Evolutionary conservation across 306 rosid species (phyloP).

Genomic region (Arachis stenosperma): DNA sequence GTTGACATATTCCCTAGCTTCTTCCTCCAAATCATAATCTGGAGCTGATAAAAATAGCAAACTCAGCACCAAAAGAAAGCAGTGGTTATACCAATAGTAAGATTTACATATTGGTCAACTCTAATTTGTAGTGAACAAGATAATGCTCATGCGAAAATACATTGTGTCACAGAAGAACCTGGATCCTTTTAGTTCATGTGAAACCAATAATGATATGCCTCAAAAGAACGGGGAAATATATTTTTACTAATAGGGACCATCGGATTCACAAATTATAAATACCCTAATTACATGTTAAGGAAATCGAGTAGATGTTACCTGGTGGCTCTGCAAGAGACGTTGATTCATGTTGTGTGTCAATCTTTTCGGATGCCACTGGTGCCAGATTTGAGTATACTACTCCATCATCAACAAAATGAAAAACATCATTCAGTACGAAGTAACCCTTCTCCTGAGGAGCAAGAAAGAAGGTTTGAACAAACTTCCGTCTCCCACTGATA

Average conservation of each 20-base stretch:
- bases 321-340: conserved; percentile 64
- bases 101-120: neutral
- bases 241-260: neutral
- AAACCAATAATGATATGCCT: neutral
- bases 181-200: neutral
- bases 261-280: conserved; percentile 3
- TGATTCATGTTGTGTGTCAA: conserved; percentile 62
- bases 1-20: conserved; percentile 71
- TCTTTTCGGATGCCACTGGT: conserved; percentile 51
- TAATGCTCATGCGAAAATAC: conserved; percentile 6
- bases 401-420: conserved; percentile 73
- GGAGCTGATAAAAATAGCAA: conserved; percentile 53
- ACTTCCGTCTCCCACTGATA: conserved; percentile 62
- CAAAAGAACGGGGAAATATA: neutral
- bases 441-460: conserved; percentile 95
- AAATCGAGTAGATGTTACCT: conserved; percentile 50
- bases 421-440: conserved; percentile 84
- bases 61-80: conserved; percentile 31
- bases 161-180: neutral
- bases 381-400: conserved; percentile 50
- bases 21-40: conserved; percentile 82
- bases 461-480: conserved; percentile 84
- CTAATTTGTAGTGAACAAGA: neutral
- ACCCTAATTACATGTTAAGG: conserved; percentile 2
- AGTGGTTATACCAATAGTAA: neutral